These are phyloP conservation scores for Xylariaceae sp. DNA, from an alignment of 2,329 filamentous ascomycete species.

Conservation along the genomic window DNA sequence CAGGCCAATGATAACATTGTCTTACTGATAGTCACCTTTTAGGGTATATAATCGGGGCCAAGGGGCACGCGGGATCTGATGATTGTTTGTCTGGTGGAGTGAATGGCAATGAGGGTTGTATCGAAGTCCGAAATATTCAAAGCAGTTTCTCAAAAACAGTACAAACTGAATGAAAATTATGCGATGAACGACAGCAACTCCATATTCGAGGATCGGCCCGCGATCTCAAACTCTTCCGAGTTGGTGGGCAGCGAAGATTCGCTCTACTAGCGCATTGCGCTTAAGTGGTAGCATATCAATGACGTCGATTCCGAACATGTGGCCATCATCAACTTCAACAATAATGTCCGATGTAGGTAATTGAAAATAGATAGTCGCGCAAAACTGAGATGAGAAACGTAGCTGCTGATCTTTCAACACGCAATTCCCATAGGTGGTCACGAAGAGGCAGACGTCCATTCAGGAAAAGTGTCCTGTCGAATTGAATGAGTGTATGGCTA, in stretches of 20 bases:
- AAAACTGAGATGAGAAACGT: not conserved
- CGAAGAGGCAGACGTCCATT: not conserved
- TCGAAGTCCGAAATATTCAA: not conserved
- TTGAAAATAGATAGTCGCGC: not conserved
- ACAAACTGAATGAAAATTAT: not conserved
- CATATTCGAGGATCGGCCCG: not conserved
- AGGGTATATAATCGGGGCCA: not conserved
- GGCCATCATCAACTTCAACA: constrained; percentile 9
- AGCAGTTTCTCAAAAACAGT: no score
- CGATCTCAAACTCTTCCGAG: not conserved
- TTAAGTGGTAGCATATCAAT: constrained; percentile 9
- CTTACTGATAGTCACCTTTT: not conserved
- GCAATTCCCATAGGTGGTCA: not conserved
- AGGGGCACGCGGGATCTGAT: not conserved
- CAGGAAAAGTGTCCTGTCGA: not conserved
- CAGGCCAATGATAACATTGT: no score
- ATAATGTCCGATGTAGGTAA: not conserved
- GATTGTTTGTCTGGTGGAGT: not conserved
- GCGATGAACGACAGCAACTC: not conserved
- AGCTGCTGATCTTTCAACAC: not conserved
- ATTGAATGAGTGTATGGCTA: constrained; percentile 7
- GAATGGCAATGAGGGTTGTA: not conserved
- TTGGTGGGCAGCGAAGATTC: not conserved
- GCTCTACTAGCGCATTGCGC: constrained; percentile 3
- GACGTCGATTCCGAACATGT: constrained; percentile 13